phyloP scores from a whole-genome alignment of 2,329 filamentous ascomycete species.

The Pseudogymnoascus sp. region DNA sequence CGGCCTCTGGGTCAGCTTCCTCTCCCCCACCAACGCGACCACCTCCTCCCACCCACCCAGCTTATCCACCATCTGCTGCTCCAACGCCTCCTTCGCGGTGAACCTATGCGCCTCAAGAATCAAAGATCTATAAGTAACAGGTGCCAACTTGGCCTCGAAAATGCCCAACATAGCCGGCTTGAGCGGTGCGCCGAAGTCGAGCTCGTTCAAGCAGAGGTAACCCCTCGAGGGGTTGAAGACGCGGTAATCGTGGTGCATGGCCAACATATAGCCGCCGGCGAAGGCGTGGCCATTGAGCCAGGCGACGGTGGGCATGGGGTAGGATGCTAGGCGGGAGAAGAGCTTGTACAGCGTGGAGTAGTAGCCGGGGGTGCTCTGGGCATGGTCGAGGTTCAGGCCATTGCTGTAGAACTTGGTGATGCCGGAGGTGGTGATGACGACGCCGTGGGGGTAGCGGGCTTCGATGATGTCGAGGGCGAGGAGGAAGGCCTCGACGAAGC shows the following conservation, averaged over 20 bases:
- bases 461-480: slow-evolving; percentile 69
- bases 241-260: slow-evolving; percentile 77
- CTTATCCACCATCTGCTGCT: slow-evolving; percentile 59
- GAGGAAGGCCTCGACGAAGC: slow-evolving; percentile 59
- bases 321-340: slow-evolving; percentile 54
- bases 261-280: slow-evolving; percentile 71
- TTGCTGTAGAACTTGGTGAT: slow-evolving; percentile 77
- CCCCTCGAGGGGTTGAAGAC: slow-evolving; percentile 62
- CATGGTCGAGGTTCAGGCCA: slow-evolving; percentile 68
- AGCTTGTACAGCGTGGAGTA: slow-evolving; percentile 54
- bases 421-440: slow-evolving; percentile 66
- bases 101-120: slow-evolving; percentile 69
- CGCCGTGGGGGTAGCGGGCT: slow-evolving; percentile 53
- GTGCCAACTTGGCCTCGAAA: slow-evolving; percentile 60
- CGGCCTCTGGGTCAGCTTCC: slow-evolving; percentile 52
- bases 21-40: slow-evolving; percentile 49
- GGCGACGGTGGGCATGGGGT: slow-evolving; percentile 76
- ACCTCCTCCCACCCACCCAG: slow-evolving; percentile 57
- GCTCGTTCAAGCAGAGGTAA: slow-evolving; percentile 73
- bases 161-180: slow-evolving; percentile 65
- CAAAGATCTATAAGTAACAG: slow-evolving; percentile 49
- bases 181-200: slow-evolving; percentile 71
- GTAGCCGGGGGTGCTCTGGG: slow-evolving; percentile 51
- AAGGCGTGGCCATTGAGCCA: slow-evolving; percentile 74
- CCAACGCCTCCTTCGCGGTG: slow-evolving; percentile 52